A percentile compares a stretch with the other conserved stretches of the same genome.
phyloP scores from a whole-genome alignment of 306 rosid species.

The Clitoria ternatea region DNA sequence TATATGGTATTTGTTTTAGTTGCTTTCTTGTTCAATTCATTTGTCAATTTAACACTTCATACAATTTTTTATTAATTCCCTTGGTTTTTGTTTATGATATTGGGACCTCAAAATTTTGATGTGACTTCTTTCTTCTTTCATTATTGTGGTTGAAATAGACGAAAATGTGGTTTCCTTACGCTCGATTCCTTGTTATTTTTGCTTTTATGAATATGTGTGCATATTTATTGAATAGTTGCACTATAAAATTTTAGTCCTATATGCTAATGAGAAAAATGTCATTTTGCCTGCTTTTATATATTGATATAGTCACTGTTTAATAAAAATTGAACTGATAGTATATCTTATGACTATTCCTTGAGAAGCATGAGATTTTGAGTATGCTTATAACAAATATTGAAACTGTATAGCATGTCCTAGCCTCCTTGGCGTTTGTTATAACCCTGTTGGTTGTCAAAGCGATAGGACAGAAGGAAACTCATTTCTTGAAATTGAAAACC shows the following conservation, averaged over 20 bases:
- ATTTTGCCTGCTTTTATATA: background rate
- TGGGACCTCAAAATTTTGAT: background rate
- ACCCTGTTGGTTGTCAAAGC: background rate
- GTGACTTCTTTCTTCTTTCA: background rate
- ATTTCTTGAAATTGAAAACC: background rate
- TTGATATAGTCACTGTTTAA: background rate
- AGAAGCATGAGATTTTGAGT: background rate
- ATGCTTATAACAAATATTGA: background rate
- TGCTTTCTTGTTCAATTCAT: background rate
- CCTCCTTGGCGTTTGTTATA: background rate
- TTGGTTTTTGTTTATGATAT: background rate
- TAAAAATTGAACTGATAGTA: background rate
- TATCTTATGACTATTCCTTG: background rate
- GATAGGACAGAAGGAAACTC: background rate
- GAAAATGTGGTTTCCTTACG: background rate
- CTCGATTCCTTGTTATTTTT: background rate
- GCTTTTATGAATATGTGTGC: background rate
- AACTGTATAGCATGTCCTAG: background rate
- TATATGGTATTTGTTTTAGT: background rate
- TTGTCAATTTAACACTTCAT: background rate
- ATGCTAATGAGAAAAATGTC: background rate
- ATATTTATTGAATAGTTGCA: background rate
- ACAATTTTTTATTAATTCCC: background rate
- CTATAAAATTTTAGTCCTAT: background rate
- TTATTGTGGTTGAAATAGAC: background rate